phyloP scores from a whole-genome alignment of 2,329 filamentous ascomycete species.

The Fusarium setosum region DNA sequence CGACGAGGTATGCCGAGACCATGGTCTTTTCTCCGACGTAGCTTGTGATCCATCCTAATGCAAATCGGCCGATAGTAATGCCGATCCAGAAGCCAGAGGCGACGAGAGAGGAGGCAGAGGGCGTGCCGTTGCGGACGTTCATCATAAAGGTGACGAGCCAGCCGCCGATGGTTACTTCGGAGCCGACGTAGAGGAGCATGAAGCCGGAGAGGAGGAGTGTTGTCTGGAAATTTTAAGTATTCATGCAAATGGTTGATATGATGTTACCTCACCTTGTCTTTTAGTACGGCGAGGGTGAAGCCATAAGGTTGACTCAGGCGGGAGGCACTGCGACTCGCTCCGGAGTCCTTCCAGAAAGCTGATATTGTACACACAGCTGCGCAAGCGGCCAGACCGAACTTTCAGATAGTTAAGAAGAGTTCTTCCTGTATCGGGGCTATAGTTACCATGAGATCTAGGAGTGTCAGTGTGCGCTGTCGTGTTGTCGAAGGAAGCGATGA shows the following conservation, averaged over 20 bases:
- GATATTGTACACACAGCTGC: not conserved
- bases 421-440: not conserved
- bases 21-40: not conserved
- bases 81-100: constrained; percentile 6
- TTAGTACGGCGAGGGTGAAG: not conserved
- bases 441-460: not conserved
- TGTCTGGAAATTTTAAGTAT: not conserved
- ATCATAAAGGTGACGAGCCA: constrained; percentile 4
- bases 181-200: not conserved
- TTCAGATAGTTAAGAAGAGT: not conserved
- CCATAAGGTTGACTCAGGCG: not conserved
- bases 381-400: not conserved
- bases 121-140: constrained; percentile 1
- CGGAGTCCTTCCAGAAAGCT: not conserved
- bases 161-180: constrained; percentile 1
- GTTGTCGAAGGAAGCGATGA: too few species aligned
- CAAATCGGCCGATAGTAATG: not conserved
- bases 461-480: not conserved
- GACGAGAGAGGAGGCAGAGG: constrained; percentile 2
- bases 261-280: not conserved
- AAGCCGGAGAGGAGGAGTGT: not conserved
- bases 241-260: not conserved
- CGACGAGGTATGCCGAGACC: not conserved
- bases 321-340: not conserved
- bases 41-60: not conserved